These are phyloP conservation scores for Sabuloglossum arenarium DNA, from an alignment of 495 filamentous ascomycete genomes.

Conservation along the genomic window DNA sequence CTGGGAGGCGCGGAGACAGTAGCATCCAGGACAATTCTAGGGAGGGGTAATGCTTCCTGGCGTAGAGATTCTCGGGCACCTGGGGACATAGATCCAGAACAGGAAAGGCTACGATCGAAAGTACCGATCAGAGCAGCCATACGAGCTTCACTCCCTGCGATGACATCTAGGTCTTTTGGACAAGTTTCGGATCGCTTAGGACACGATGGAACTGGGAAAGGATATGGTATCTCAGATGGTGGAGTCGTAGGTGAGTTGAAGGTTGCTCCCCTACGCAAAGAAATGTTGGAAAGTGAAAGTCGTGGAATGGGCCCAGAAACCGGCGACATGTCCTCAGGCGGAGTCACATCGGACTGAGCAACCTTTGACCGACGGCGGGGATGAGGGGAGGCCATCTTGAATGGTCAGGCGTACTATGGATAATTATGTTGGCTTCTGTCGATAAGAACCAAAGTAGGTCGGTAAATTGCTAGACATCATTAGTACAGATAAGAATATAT, in stretches of 20 bases:
- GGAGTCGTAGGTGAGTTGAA: slow-evolving; percentile 27
- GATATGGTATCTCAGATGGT: slow-evolving; percentile 21
- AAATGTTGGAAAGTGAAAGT: slow-evolving; percentile 6
- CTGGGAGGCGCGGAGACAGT: slow-evolving; percentile 2
- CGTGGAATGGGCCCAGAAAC: background rate
- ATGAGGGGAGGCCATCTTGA: slow-evolving; percentile 2
- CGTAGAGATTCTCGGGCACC: slow-evolving; percentile 12
- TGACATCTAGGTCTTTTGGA: slow-evolving; percentile 20
- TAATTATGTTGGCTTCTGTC: background rate
- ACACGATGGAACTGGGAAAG: slow-evolving; percentile 23
- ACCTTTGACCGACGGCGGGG: slow-evolving; percentile 1
- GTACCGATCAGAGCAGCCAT: slow-evolving; percentile 25
- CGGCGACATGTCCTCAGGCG: background rate
- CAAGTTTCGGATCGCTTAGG: slow-evolving; percentile 30
- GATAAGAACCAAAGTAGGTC: background rate
- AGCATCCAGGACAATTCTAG: slow-evolving; percentile 3
- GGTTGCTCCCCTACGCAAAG: slow-evolving; percentile 29
- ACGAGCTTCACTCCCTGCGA: slow-evolving; percentile 26
- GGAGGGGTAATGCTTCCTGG: slow-evolving; percentile 13
- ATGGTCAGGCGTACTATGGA: background rate
- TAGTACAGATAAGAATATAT: background rate
- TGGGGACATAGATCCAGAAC: slow-evolving; percentile 12
- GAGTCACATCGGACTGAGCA: background rate
- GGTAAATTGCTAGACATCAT: background rate
- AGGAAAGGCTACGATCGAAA: slow-evolving; percentile 21